phyloP scores from a whole-genome alignment of 139 green algal species.

The Tetradesmus obliquus region DNA sequence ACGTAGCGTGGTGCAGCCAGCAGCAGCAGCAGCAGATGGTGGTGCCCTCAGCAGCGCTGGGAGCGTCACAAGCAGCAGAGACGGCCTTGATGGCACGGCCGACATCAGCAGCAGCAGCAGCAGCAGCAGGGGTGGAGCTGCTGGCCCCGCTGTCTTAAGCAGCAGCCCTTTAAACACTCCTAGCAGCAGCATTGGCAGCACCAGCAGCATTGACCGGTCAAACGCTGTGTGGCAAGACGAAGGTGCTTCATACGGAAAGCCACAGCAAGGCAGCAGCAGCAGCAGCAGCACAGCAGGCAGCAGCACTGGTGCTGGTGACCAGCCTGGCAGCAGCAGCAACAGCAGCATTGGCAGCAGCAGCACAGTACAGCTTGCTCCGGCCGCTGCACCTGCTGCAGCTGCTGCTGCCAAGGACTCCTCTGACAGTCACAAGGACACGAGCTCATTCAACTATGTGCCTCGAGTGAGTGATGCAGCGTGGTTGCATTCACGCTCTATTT shows the following conservation, averaged over 20 bases:
- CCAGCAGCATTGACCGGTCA: not conserved
- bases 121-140: not conserved
- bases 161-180: not conserved
- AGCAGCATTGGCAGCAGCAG: not conserved
- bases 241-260: not conserved
- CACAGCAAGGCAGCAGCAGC: not conserved
- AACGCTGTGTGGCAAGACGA: not conserved
- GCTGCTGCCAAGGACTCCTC: not conserved
- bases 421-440: not conserved
- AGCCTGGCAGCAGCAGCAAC: slow-evolving; percentile 25
- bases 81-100: not conserved
- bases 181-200: not conserved
- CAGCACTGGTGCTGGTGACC: not conserved
- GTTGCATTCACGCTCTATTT: not conserved
- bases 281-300: not conserved
- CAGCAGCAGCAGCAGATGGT: not conserved
- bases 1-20: not conserved
- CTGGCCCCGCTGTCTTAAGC: not conserved
- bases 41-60: not conserved
- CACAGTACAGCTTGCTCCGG: not conserved
- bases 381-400: not conserved
- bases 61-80: not conserved
- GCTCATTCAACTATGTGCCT: slow-evolving; percentile 32
- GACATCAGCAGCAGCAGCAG: not conserved
- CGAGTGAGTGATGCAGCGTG: not conserved